A percentile compares a stretch with the other conserved stretches of the same genome.
Conservation (phyloP, 2,329 filamentous ascomycete genomes). For the Rugonectria rugulosa region DNA sequence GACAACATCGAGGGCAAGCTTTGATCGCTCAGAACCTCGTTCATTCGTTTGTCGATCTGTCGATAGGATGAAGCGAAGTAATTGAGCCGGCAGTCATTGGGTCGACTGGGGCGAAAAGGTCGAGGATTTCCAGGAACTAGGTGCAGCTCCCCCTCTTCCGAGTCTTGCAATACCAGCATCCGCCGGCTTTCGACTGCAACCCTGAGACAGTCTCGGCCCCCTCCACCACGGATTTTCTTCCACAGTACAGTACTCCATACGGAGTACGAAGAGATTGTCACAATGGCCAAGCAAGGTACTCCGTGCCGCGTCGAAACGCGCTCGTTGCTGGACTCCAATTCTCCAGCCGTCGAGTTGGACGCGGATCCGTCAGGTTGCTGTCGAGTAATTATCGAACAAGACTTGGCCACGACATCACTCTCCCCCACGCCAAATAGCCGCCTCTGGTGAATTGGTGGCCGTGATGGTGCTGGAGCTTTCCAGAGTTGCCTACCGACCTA, state of each 20-base stretch:
- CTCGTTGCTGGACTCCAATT: slow-evolving; percentile 7
- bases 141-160: slow-evolving; percentile 1
- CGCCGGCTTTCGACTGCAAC: background rate
- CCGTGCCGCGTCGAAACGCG: slow-evolving; percentile 5
- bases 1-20: slow-evolving; percentile 24
- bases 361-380: background rate
- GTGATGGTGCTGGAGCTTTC: slow-evolving; percentile 29
- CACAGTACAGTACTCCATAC: background rate
- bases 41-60: slow-evolving; percentile 34
- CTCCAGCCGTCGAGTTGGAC: slow-evolving; percentile 7
- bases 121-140: slow-evolving; percentile 23
- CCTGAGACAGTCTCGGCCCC: slow-evolving; percentile 6
- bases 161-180: slow-evolving; percentile 2
- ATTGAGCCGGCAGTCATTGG: slow-evolving; percentile 19
- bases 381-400: slow-evolving; percentile 7
- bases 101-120: slow-evolving; percentile 26
- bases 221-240: background rate
- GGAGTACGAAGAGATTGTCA: background rate
- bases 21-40: slow-evolving; percentile 37
- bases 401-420: slow-evolving; percentile 17
- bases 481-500: slow-evolving; percentile 23
- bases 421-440: slow-evolving; percentile 16
- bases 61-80: slow-evolving; percentile 25
- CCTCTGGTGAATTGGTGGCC: slow-evolving; percentile 4
- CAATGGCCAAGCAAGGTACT: background rate